Evolutionary conservation across 148 eudicot species (phyloP), one percentile per base, ranked within the genome.

Genomic region (Heliamphora exappendiculata): DNA sequence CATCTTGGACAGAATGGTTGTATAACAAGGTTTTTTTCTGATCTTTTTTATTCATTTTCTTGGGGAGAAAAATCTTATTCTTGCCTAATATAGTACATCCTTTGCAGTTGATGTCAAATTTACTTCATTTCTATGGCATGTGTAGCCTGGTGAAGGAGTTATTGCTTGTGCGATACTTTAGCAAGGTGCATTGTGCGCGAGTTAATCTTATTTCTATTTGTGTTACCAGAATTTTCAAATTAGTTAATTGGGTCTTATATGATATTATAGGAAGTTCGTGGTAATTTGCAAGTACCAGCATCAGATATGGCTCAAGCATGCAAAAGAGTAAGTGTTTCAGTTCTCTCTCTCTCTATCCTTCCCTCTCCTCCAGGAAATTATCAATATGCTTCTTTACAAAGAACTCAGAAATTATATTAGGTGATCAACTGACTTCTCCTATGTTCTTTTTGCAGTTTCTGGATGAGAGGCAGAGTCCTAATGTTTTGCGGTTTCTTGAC

Each of bases 1-100:
- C 98, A 10, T 90, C 96, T 65, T 94, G 98, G 98, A 90, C 97
- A 51, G 98, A 94, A 81, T 94, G 98, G 98, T 79, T 92, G 84
- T 90, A 83, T 78, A 90, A 90, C 83, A 94, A 94, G 97, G 98
- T 94, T 75, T 75, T 69, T 78, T 80, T 82, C 49, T 67, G 45
- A 79, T n/a, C 80, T 67, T 79, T 82, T 55, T 63, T 53, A 24
- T n/a, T 71, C 28, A 24, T 20, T 41, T 59, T 69, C 53, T 71
- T 24, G 16, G 78, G 17, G 53, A 53, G n/a, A 78, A 45, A 49
- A 42, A 75, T 37, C 51, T 79, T 71, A 13, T 72, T 44, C 62
- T 83, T 68, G 41, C 33, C 79, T 74, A 77, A 76, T 42, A 55
- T 39, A 50, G 47, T 74, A 34, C 28, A 45, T 72, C 69, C 57